Percentiles rank a stretch among this genome's conserved stretches.
Conservation (phyloP, 305 asterid species). For the Stenogyne calaminthoides region DNA sequence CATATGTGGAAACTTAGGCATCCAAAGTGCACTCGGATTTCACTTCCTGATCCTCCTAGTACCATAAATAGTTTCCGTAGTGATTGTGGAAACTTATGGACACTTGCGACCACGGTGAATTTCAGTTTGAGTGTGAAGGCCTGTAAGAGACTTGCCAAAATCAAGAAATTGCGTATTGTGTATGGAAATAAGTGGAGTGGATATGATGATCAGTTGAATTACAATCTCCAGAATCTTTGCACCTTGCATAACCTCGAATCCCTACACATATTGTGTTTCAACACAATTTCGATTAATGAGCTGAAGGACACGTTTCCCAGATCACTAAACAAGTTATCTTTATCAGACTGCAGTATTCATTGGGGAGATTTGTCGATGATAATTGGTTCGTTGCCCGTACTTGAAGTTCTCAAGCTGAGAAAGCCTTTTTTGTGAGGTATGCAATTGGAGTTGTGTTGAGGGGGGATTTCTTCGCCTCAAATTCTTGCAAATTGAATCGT, state of each 20-base stretch:
- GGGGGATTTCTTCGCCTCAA: neutral
- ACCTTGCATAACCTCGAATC: neutral
- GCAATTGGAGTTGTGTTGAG: neutral
- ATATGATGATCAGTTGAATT: neutral
- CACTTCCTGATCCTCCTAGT: no score
- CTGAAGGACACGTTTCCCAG: neutral
- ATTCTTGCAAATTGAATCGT: neutral
- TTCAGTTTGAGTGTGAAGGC: neutral
- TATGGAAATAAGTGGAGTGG: neutral
- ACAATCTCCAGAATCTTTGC: neutral
- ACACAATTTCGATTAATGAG: neutral
- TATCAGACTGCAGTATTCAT: neutral
- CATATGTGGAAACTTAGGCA: neutral
- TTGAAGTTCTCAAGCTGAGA: neutral
- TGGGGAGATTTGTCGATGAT: neutral
- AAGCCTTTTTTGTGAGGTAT: neutral
- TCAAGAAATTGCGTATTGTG: neutral
- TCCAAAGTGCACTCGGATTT: neutral
- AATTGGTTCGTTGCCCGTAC: neutral
- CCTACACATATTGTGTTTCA: neutral
- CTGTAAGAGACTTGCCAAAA: conserved; percentile 15
- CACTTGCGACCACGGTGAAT: neutral
- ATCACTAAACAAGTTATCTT: neutral
- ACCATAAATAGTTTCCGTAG: no score
- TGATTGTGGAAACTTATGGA: neutral